A percentile compares a stretch with the other conserved stretches of the same genome.
Conservation (phyloP, 768 basidiomycete species). For the Suillus spraguei region DNA sequence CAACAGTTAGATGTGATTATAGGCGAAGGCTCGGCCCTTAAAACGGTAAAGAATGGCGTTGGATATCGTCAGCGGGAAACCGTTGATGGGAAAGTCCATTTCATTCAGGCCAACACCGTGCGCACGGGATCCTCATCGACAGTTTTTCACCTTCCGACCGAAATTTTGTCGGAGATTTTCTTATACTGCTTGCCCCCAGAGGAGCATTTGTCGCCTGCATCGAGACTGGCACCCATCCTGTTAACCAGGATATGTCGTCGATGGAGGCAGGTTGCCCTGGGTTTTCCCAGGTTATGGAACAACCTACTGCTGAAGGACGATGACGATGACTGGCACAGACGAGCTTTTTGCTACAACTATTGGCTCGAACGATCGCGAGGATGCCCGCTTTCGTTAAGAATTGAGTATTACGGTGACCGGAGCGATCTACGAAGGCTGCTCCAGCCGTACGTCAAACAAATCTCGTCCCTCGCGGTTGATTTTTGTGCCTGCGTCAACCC, state of each 20-base stretch:
- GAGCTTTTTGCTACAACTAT: neutral
- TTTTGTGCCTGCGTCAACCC: no score
- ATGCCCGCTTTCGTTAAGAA: neutral
- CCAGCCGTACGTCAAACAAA: slow-evolving; percentile 19
- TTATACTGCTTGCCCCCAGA: slow-evolving; percentile 3
- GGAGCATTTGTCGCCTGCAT: slow-evolving; percentile 26
- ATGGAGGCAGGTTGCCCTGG: slow-evolving; percentile 43
- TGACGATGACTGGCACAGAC: slow-evolving; percentile 10
- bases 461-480: slow-evolving; percentile 4
- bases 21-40: neutral
- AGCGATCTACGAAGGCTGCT: slow-evolving; percentile 8
- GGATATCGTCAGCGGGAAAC: no score
- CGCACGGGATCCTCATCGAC: neutral
- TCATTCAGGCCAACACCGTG: no score
- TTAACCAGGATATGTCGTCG: slow-evolving; percentile 41
- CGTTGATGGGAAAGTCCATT: neutral
- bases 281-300: slow-evolving; percentile 50
- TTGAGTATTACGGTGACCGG: neutral
- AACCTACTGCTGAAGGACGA: slow-evolving; percentile 32
- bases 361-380: neutral
- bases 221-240: slow-evolving; percentile 36
- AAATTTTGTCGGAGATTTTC: neutral
- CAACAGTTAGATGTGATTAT: neutral
- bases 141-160: neutral
- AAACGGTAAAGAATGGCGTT: neutral